phyloP scores from a whole-genome alignment of 805 yeast genomes.

The Ascoidea asiatica region DNA sequence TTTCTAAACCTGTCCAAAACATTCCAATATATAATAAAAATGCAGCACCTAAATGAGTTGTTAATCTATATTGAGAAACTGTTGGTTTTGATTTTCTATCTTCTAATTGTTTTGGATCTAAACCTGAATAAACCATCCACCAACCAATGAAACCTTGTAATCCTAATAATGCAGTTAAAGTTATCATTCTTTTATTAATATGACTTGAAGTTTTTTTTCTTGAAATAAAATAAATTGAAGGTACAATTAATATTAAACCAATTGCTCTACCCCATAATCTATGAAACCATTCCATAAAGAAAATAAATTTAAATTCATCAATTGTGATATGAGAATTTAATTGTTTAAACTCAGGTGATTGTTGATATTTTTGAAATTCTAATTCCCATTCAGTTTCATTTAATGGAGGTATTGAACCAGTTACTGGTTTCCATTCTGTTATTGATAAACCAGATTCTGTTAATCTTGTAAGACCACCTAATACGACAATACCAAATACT shows the following conservation, averaged over 20 bases:
- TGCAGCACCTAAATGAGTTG: conserved; percentile 91
- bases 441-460: conserved; percentile 94
- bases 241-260: conserved; percentile 71
- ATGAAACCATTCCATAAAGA: conserved; percentile 97
- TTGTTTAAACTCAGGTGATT: conserved; percentile 83
- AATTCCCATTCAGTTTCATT: conserved; percentile 70
- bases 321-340: conserved; percentile 79
- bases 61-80: conserved; percentile 86
- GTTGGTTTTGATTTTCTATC: conserved; percentile 91
- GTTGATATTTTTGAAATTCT: conserved; percentile 70
- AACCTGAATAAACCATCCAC: conserved; percentile 99
- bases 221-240: conserved; percentile 71
- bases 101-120: conserved; percentile 64
- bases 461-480: conserved; percentile 90
- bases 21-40: conserved; percentile 78
- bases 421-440: conserved; percentile 97
- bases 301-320: conserved; percentile 90
- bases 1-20: conserved; percentile 80
- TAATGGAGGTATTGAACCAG: conserved; percentile 88
- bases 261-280: conserved; percentile 85
- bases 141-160: conserved; percentile 95
- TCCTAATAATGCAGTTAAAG: conserved; percentile 68
- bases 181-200: conserved; percentile 54
- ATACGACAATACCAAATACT: conserved; percentile 89
- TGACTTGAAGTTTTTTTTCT: conserved; percentile 52